Conservation (phyloP, 2,329 filamentous ascomycete species). For the Phaeoacremonium minimum region DNA sequence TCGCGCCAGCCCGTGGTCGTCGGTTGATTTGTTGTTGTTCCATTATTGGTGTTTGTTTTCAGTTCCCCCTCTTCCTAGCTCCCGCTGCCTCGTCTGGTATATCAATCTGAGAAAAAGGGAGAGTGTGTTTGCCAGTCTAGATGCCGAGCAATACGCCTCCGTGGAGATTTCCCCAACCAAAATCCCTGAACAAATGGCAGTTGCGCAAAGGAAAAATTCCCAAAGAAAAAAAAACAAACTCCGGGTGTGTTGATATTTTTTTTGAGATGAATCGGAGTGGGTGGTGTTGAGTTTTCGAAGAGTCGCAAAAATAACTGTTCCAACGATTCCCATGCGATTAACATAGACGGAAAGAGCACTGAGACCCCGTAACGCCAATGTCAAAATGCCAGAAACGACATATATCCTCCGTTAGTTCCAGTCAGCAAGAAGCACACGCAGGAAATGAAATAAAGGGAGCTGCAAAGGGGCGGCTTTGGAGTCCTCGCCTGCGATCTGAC, state of each 20-base stretch:
- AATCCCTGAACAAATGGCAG: slow-evolving; percentile 4
- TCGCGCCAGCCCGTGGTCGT: slow-evolving; percentile 12
- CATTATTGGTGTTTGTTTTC: background rate
- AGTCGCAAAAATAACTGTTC: background rate
- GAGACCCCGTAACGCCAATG: background rate
- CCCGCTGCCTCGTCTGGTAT: slow-evolving; percentile 6
- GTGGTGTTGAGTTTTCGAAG: slow-evolving; percentile 3
- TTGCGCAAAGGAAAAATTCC: slow-evolving; percentile 4
- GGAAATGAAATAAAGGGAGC: background rate
- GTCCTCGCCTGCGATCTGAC: background rate
- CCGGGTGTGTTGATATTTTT: slow-evolving; percentile 11
- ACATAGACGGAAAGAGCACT: background rate
- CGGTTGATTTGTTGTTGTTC: slow-evolving; percentile 3
- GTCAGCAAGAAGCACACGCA: background rate
- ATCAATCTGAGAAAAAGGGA: slow-evolving; percentile 14
- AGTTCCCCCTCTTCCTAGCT: slow-evolving; percentile 2
- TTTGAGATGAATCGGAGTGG: slow-evolving; percentile 10
- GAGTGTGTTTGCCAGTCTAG: too few relatives aligned
- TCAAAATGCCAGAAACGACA: background rate
- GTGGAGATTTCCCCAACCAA: too few relatives aligned
- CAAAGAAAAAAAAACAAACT: slow-evolving; percentile 14
- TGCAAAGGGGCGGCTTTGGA: background rate
- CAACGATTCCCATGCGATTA: background rate
- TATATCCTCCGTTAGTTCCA: background rate
- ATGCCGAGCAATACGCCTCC: too few relatives aligned